Evolutionary conservation across 202 grass and related monocot genomes (phyloP), one percentile per base, ranked within the genome.

Genomic region (Zizania palustris): DNA sequence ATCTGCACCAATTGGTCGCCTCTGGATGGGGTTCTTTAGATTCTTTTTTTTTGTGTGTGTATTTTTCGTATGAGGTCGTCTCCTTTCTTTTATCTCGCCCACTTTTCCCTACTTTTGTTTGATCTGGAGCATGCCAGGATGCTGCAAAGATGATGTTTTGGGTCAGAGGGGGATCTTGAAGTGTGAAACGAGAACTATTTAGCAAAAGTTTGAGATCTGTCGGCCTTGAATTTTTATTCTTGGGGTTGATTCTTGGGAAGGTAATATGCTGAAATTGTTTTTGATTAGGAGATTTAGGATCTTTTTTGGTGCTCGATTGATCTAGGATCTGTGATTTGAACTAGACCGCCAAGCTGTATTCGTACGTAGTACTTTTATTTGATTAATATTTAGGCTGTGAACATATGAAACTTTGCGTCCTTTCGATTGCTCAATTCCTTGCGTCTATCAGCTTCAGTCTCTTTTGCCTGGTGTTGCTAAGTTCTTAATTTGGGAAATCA

Each of bases 191-290:
- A 39, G 59, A 33, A 38, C 65, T 33, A 2, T 63, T 46, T 12
- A 10, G 45, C 33, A 45, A 33, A 36, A 57, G 40, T 67, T 73
- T 66, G 28, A 49, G 67, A 73, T 85, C 60, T 46, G 10, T 41
- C n/a, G 50, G 21, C 65, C 15, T 73, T 33, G 12, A 41, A 40
- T 59, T 9, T 59, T 3, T 58, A 11, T 63, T 72, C 33, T 39
- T 58, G 39, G 22, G 60, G 4, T 40, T 78, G 59, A 0, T 56
- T 16, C 15, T 59, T 41, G 28, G 28, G 28, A 28, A 28, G 28
- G 28, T 28, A 28, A 4, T 50, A 41, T 65, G 40, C 8, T 73
- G 40, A 55, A 3, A 43, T 40, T 59, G 33, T 35, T 0, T 36
- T 60, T 21, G 19, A 35, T 20, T 73, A 45, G 45, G 16, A 36